Conservation (phyloP, 2,329 filamentous ascomycete species). For the Mycocentrospora acerina region DNA sequence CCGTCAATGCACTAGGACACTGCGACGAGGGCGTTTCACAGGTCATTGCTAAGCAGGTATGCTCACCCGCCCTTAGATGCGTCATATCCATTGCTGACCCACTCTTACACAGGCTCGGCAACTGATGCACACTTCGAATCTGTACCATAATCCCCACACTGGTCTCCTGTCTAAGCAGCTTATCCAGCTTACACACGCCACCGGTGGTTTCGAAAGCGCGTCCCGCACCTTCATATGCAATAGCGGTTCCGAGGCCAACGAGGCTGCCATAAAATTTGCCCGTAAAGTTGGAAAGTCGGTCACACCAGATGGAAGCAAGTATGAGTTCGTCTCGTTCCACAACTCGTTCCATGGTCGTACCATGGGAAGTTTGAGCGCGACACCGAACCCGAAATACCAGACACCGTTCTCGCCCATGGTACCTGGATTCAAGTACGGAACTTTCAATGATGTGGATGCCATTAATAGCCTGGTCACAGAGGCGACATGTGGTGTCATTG, state of each 20-base stretch:
- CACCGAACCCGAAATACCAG: slow-evolving; percentile 97
- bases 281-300: slow-evolving; percentile 81
- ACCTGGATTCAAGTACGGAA: slow-evolving; percentile 85
- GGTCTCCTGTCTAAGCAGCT: slow-evolving; percentile 84
- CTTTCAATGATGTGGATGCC: slow-evolving; percentile 75
- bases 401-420: slow-evolving; percentile 93
- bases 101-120: slow-evolving; percentile 54
- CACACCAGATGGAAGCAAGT: slow-evolving; percentile 70
- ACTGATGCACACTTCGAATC: slow-evolving; percentile 88
- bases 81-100: slow-evolving; percentile 12
- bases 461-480: slow-evolving; percentile 76
- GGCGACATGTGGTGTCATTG: slow-evolving; percentile 87
- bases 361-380: slow-evolving; percentile 93
- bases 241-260: slow-evolving; percentile 94
- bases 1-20: slow-evolving; percentile 90
- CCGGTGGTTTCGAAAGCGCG: slow-evolving; percentile 80
- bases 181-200: slow-evolving; percentile 75
- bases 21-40: slow-evolving; percentile 76
- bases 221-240: slow-evolving; percentile 89
- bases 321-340: slow-evolving; percentile 86
- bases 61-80: slow-evolving; percentile 3
- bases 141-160: slow-evolving; percentile 97
- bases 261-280: slow-evolving; percentile 95
- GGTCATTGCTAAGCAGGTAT: slow-evolving; percentile 75
- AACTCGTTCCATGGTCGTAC: slow-evolving; percentile 95